Conservation (phyloP, 805 yeast genomes). For the Candida wancherniae region DNA sequence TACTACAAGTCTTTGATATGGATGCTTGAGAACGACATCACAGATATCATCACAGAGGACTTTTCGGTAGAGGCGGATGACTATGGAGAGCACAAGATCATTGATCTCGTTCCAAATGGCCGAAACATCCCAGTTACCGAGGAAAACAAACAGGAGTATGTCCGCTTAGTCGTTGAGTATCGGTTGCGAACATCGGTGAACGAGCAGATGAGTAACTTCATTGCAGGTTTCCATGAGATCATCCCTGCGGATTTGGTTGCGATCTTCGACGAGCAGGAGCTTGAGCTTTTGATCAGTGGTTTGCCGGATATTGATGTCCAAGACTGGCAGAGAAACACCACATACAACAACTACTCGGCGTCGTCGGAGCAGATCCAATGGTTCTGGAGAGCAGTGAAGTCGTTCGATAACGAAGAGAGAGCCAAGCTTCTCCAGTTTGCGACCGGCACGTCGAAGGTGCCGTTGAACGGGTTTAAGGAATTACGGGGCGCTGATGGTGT, state of each 20-base stretch:
- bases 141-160: slow-evolving; percentile 86
- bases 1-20: slow-evolving; percentile 88
- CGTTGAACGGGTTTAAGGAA: slow-evolving; percentile 88
- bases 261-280: slow-evolving; percentile 91
- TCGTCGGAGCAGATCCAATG: slow-evolving; percentile 86
- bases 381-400: slow-evolving; percentile 97
- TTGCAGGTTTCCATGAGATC: slow-evolving; percentile 84
- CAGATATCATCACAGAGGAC: slow-evolving; percentile 91
- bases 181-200: slow-evolving; percentile 75
- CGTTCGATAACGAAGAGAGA: slow-evolving; percentile 89
- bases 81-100: slow-evolving; percentile 80
- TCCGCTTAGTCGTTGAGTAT: slow-evolving; percentile 78
- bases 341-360: slow-evolving; percentile 74
- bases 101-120: slow-evolving; percentile 83
- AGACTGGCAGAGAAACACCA: slow-evolving; percentile 90
- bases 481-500: slow-evolving; percentile 83
- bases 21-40: slow-evolving; percentile 96
- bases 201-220: slow-evolving; percentile 81
- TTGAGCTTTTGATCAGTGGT: slow-evolving; percentile 89
- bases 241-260: slow-evolving; percentile 79
- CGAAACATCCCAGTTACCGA: slow-evolving; percentile 82
- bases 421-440: slow-evolving; percentile 93
- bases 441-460: slow-evolving; percentile 96
- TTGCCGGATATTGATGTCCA: slow-evolving; percentile 93
- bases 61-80: slow-evolving; percentile 92